Evolutionary conservation across 139 green algal genomes (phyloP), one percentile per base, ranked within the genome.

Genomic region (Haematococcus lacustris): DNA sequence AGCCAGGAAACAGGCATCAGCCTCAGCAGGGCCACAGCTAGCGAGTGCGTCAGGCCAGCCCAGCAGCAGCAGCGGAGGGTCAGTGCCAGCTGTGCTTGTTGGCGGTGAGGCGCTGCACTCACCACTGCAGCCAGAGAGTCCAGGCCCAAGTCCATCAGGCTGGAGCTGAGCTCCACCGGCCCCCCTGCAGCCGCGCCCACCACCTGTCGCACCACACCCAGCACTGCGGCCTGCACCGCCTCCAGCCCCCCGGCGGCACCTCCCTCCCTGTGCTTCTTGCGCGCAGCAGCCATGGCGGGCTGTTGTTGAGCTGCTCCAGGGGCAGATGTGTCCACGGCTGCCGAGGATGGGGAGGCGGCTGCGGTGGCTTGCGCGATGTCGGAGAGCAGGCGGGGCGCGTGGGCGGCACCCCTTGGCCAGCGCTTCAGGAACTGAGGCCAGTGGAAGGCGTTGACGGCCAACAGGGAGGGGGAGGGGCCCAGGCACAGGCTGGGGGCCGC

Each of bases 101-200:
- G n/a, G n/a, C n/a, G n/a, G n/a, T n/a, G n/a, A n/a, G n/a, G n/a
- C n/a, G n/a, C n/a, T n/a, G 35, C 21, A 38, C 63, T 51, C 33
- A 71, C 62, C 38, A 94, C 88, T 33, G 88, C 78, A 0, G 81
- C 90, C 37, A 95, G 78, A 34, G 78, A 90, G 72, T 94, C 89
- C 51, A 94, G 69, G 0, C 89, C 89, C 21, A 83, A 80, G 60
- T 88, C 85, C 86, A 93, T 92, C 30, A 94, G 80, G 3, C 82
- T 74, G 1, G 84, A 80, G 25, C 84, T 66, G 1, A 50, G 33
- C 28, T 72, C 62, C 33, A 90, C 53, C 4, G 17, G n/a, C 53
- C 53, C 23, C 33, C 4, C 53, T 53, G 43, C 43, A 28, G 43
- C 43, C 53, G n/a, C n/a, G n/a, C n/a, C n/a, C n/a, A n/a, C n/a